Evolutionary conservation across 371 early-diverging fungal genomes (phyloP).

Genomic region (Coemansia sp.): DNA sequence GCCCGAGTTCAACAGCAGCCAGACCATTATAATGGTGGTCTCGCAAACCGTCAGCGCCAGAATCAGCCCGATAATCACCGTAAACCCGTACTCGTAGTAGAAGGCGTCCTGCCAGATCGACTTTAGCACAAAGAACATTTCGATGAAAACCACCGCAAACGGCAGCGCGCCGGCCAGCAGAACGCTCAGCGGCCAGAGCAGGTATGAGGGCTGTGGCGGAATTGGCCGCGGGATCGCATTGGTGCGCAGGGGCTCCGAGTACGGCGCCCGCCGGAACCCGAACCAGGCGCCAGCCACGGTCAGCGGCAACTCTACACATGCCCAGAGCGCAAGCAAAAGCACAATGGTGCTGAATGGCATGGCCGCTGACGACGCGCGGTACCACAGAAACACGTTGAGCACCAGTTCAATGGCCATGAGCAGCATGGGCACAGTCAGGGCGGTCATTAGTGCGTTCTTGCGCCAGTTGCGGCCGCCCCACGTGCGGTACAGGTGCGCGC

Average conservation of each 20-base stretch:
- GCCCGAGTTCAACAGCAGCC: constrained; percentile 86
- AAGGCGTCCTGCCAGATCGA: constrained; percentile 89
- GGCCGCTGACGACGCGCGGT: constrained; percentile 71
- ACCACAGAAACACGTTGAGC: constrained; percentile 78
- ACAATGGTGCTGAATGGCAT: constrained; percentile 82
- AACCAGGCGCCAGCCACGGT: constrained; percentile 73
- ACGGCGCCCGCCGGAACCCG: constrained; percentile 66
- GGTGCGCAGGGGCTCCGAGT: constrained; percentile 82
- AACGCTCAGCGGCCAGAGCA: constrained; percentile 57
- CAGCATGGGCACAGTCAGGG: constrained; percentile 54
- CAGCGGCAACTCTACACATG: constrained; percentile 70
- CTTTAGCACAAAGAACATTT: constrained; percentile 86
- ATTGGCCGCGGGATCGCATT: constrained; percentile 93
- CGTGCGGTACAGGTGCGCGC: constrained; percentile 75
- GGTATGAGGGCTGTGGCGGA: constrained; percentile 75
- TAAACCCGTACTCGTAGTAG: constrained; percentile 88
- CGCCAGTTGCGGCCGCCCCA: constrained; percentile 74
- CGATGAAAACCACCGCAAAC: constrained; percentile 88
- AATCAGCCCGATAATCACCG: constrained; percentile 78
- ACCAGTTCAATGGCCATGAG: constrained; percentile 53
- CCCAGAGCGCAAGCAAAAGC: constrained; percentile 73
- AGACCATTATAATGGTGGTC: constrained; percentile 82
- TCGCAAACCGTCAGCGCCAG: constrained; percentile 81
- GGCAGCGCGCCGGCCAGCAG: constrained; percentile 85
- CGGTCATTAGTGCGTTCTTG: constrained; percentile 64